phyloP scores from a whole-genome alignment of 177 flowering plant species.

The Vitis hybrid region DNA sequence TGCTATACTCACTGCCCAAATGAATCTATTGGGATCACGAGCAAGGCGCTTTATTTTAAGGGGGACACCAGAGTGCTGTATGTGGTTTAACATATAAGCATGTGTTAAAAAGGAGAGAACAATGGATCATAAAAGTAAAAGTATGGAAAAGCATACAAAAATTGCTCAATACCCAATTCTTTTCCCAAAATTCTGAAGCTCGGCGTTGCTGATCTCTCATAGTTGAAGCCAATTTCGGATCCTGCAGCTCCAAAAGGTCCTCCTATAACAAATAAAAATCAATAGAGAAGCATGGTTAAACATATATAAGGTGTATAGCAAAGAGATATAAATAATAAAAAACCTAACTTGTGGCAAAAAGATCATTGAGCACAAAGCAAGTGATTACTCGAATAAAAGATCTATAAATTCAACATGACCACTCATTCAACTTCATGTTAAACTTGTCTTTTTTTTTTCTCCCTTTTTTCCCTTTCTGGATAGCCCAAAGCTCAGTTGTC shows the following conservation, averaged over 20 bases:
- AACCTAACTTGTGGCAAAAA: background rate
- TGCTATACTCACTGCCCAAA: constrained; percentile 90
- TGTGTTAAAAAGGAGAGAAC: constrained; percentile 3
- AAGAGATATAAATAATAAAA: background rate
- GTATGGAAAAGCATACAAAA: background rate
- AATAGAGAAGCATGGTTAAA: constrained; percentile 3
- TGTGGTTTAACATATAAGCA: constrained; percentile 11
- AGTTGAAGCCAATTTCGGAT: constrained; percentile 62
- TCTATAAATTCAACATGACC: background rate
- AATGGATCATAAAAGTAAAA: background rate
- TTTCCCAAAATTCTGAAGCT: constrained; percentile 87
- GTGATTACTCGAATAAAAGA: background rate
- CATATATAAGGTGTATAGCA: background rate
- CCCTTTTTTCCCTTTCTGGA: background rate
- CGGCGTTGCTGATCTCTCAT: constrained; percentile 66
- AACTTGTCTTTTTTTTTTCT: background rate
- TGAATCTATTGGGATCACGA: constrained; percentile 85
- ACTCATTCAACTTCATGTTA: background rate
- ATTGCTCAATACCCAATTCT: constrained; percentile 73
- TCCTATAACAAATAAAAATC: constrained; percentile 42
- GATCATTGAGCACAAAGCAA: background rate
- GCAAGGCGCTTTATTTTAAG: constrained; percentile 93
- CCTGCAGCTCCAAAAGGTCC: constrained; percentile 87
- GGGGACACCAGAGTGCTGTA: constrained; percentile 79
- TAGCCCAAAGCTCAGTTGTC: too few species aligned